phyloP scores from a whole-genome alignment of 2,329 filamentous ascomycete species.

The Phyllosticta ampelicida region DNA sequence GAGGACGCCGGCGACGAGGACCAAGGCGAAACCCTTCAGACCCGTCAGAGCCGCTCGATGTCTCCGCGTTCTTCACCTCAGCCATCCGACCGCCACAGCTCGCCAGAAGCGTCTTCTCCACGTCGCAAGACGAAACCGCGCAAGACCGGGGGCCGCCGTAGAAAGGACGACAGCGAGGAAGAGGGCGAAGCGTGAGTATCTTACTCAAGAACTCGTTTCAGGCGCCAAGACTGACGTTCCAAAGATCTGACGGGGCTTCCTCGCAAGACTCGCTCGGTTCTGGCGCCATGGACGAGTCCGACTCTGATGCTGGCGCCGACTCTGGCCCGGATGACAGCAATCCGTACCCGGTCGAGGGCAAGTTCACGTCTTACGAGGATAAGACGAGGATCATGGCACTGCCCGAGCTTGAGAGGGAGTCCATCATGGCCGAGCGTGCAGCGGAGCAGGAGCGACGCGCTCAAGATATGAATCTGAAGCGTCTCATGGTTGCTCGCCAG shows the following conservation, averaged over 20 bases:
- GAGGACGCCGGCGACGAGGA: slow-evolving; percentile 39
- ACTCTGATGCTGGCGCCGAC: slow-evolving; percentile 40
- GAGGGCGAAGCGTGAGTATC: slow-evolving; percentile 73
- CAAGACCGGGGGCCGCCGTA: slow-evolving; percentile 37
- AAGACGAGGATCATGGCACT: slow-evolving; percentile 62
- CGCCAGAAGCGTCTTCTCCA: slow-evolving; percentile 34
- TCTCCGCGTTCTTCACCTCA: slow-evolving; percentile 31
- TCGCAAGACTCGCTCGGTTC: slow-evolving; percentile 68
- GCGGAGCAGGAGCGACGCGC: slow-evolving; percentile 71
- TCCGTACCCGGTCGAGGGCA: slow-evolving; percentile 76
- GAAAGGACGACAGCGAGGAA: slow-evolving; percentile 38
- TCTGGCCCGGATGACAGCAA: slow-evolving; percentile 48
- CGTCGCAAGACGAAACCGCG: slow-evolving; percentile 36
- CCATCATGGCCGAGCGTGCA: slow-evolving; percentile 77
- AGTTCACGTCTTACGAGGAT: slow-evolving; percentile 51
- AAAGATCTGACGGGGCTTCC: slow-evolving; percentile 55
- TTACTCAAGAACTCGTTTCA: slow-evolving; percentile 6
- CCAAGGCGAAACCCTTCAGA: slow-evolving; percentile 35
- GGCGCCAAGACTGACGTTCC: neutral
- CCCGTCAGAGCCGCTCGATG: slow-evolving; percentile 44
- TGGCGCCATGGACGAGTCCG: slow-evolving; percentile 77
- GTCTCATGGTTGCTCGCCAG: slow-evolving; percentile 47
- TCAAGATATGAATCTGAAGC: slow-evolving; percentile 69
- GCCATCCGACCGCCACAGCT: slow-evolving; percentile 23
- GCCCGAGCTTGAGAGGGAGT: slow-evolving; percentile 84